Percentiles rank a stretch among this genome's conserved stretches.
These are phyloP conservation scores for Filobasidium wieringae DNA, from an alignment of 768 basidiomycete species.

Conservation along the genomic window DNA sequence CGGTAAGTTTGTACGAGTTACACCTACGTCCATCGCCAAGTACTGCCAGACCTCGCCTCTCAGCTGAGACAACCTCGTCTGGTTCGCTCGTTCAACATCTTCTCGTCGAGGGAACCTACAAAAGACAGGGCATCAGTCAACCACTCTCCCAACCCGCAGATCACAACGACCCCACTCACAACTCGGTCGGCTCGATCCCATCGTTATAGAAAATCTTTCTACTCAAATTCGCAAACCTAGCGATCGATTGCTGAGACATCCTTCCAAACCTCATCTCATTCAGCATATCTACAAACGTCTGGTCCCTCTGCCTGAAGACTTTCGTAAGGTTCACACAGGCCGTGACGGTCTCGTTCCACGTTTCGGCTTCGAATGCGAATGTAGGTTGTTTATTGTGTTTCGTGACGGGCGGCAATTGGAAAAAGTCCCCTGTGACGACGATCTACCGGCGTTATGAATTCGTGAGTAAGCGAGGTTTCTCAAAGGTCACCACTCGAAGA, in stretches of 20 bases:
- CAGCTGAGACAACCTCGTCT: slow-evolving; percentile 53
- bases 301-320: slow-evolving; percentile 88
- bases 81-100: slow-evolving; percentile 80
- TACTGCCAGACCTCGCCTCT: slow-evolving; percentile 48
- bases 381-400: slow-evolving; percentile 53
- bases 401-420: slow-evolving; percentile 86
- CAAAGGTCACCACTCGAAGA: background rate
- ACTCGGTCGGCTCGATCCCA: slow-evolving; percentile 75
- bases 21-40: background rate
- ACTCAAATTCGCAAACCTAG: slow-evolving; percentile 57
- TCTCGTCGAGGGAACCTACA: slow-evolving; percentile 77
- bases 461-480: background rate
- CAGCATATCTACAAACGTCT: slow-evolving; percentile 85
- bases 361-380: slow-evolving; percentile 82
- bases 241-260: slow-evolving; percentile 54
- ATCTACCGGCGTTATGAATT: slow-evolving; percentile 48
- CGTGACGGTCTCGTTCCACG: slow-evolving; percentile 62
- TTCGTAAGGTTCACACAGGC: slow-evolving; percentile 84
- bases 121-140: background rate
- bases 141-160: background rate
- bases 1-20: slow-evolving; percentile 22
- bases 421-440: slow-evolving; percentile 92
- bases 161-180: slow-evolving; percentile 46
- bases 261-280: slow-evolving; percentile 95
- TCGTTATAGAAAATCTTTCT: slow-evolving; percentile 64